Evolutionary conservation across 2,329 filamentous ascomycete genomes (phyloP), one percentile per base, ranked within the genome.

Genomic region (Exophiala spinifera): DNA sequence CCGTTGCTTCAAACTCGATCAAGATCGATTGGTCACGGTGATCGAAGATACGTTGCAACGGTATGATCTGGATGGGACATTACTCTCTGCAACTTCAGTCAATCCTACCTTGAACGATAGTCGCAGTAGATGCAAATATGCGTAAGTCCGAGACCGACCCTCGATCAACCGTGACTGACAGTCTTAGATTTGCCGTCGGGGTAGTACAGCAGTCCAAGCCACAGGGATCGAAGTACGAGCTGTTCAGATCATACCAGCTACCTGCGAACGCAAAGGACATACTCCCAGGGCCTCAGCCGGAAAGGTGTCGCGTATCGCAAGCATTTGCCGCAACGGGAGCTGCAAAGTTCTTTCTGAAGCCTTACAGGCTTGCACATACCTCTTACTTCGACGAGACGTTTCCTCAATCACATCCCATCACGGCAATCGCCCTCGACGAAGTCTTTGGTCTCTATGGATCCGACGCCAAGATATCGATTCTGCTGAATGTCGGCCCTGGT

Each of bases 401-500:
- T 37, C 53, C 56, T 13, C 49, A 59, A 19, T 53, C 53, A 8
- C 56, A 56, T 37, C 52, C 52, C 1, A 56, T 59, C 20, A 52
- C 49, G 11, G 46, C 49, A 28, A 25, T 56, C 14, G 56, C 51
- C 4, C 46, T 59, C 13, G 56, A 56, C n/a, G 56, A 59, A 46
- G 40, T 48, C 8, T 46, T 52, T 43, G 15, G 33, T 4, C 37
- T 59, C 21, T 53, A 37, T 45, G 56, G 56, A 10, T 4, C 14
- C 10, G 21, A 56, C 21, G 23, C 51, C 13, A 46, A 51, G 7
- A 49, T 59, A 14, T 59, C 56, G 13, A 43, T 56, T 23, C 11
- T 59, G 13, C 42, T 53, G n/a, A 56, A 53, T 25, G 50, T 56
- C 25, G 56, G 56, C 13, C 56, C 53, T 13, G 56, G 56, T 1